These are phyloP conservation scores for Eucalyptus tenuipes DNA, from an alignment of 345 rosid genomes.

Conservation along the genomic window DNA sequence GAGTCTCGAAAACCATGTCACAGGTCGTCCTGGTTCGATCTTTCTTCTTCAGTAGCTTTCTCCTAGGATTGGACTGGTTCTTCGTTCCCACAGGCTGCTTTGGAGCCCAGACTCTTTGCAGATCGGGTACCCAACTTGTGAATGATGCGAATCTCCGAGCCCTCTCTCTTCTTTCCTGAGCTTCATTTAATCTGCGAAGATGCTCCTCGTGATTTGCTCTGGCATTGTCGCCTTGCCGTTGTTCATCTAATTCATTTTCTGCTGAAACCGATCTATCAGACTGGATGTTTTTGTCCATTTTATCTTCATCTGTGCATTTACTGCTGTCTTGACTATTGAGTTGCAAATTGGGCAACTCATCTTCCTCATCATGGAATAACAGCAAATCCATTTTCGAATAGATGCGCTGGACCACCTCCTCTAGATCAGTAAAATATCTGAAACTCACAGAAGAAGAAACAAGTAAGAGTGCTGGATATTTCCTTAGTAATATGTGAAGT, in stretches of 20 bases:
- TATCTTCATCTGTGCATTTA: slow-evolving; percentile 19
- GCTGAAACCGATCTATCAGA: slow-evolving; percentile 6
- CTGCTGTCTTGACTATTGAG: slow-evolving; percentile 70
- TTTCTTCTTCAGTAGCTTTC: slow-evolving; percentile 44
- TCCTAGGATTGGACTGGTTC: slow-evolving; percentile 7
- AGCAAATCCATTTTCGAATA: slow-evolving; percentile 70
- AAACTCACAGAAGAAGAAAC: slow-evolving; percentile 1
- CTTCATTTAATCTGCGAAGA: slow-evolving; percentile 39
- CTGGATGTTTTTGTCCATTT: slow-evolving; percentile 9
- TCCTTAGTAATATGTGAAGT: neutral
- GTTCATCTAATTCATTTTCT: slow-evolving; percentile 14
- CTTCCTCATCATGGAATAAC: slow-evolving; percentile 37
- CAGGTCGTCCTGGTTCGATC: slow-evolving; percentile 18
- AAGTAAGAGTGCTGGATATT: neutral
- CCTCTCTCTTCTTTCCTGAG: slow-evolving; percentile 67
- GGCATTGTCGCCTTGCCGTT: slow-evolving; percentile 6
- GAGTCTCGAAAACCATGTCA: slow-evolving; percentile 80
- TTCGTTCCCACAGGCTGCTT: slow-evolving; percentile 32
- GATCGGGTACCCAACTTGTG: slow-evolving; percentile 80
- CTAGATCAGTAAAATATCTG: slow-evolving; percentile 59
- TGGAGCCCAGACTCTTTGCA: slow-evolving; percentile 91
- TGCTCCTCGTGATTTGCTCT: slow-evolving; percentile 11
- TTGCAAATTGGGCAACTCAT: slow-evolving; percentile 35
- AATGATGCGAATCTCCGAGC: slow-evolving; percentile 72
- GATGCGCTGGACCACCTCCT: slow-evolving; percentile 48